Percentiles rank a stretch among this genome's conserved stretches.
These are phyloP conservation scores for Luvunga scandens DNA, from an alignment of 345 rosid species.

Conservation along the genomic window DNA sequence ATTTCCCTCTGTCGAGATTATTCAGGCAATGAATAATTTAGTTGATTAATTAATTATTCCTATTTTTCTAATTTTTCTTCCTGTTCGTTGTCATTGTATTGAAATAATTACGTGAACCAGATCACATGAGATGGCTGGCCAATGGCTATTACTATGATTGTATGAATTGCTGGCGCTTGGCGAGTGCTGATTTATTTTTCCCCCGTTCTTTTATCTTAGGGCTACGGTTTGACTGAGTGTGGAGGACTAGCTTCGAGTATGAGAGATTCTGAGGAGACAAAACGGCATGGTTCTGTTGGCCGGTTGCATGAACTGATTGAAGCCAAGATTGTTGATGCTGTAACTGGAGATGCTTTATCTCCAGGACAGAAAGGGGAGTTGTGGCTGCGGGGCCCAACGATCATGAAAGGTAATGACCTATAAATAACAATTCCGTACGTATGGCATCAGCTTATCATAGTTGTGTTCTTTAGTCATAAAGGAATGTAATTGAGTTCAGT, in stretches of 20 bases:
- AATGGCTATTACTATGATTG: too few relatives aligned
- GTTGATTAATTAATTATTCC: too few relatives aligned
- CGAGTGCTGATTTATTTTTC: background rate
- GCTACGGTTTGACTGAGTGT: constrained; percentile 88
- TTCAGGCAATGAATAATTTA: constrained; percentile 37
- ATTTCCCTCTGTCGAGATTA: constrained; percentile 59
- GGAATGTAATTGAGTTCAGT: too few relatives aligned
- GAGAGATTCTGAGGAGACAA: constrained; percentile 23
- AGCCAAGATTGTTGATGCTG: constrained; percentile 78
- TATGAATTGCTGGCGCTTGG: background rate
- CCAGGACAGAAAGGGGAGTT: constrained; percentile 85
- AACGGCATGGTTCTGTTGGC: constrained; percentile 59
- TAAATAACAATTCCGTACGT: too few relatives aligned
- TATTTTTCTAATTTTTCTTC: too few relatives aligned
- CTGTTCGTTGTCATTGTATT: too few relatives aligned
- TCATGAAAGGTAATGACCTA: constrained; percentile 63
- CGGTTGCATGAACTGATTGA: constrained; percentile 60
- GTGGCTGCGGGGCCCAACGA: constrained; percentile 80
- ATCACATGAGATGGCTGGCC: too few relatives aligned
- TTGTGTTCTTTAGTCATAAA: too few relatives aligned
- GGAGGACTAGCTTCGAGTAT: constrained; percentile 25
- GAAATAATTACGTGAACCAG: too few relatives aligned
- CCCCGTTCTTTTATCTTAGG: constrained; percentile 29
- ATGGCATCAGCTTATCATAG: too few relatives aligned
- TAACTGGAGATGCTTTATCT: constrained; percentile 57